Evolutionary conservation across 768 basidiomycete species (phyloP), one percentile per base, ranked within the genome.

Genomic region (Naganishia vaughanmartiniae): DNA sequence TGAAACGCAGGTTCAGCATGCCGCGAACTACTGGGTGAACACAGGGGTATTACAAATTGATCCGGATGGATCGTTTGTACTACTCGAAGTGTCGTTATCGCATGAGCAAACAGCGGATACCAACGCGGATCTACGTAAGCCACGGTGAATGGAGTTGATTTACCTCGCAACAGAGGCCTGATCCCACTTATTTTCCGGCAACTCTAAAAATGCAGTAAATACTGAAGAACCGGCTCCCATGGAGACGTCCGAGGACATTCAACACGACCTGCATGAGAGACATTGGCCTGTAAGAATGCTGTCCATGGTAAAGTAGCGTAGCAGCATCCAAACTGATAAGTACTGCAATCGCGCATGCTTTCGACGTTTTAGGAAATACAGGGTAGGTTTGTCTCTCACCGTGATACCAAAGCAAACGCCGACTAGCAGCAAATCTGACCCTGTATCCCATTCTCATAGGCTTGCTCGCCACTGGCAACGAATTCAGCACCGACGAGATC

Each of bases 1-100:
- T 21, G 26, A 68, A 51, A 46, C 55, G 14, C 26, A 57, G 42
- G 33, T 76, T 21, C 63, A 69, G 36, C 63, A 72, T 54, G 72
- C 72, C 1, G 28, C 74, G 46, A 73, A 73, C 51, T 74, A 70
- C 57, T 76, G 75, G 75, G 66, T 70, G 54, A 73, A 74, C 51
- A 42, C 54, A 2, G 67, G 71, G 10, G 67, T 72, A 11, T 12
- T 72, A 19, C 55, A 54, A 2, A 19, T 7, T 17, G 24, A 58
- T n/a, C 19, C 42, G 19, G 57, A 69, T 56, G 68, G 68, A 48
- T 33, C 28, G 26, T 69, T 58, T 63, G 30, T 54, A 31, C 24
- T 33, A 1, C 56, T 58, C 30, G 68, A 69, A 21, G 56, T 63
- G 26, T 63, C 60, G 19, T 26, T 42, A 11, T 36, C 12, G 10